Evolutionary conservation across 768 basidiomycete species (phyloP).

Genomic region (Paxillus involutus): DNA sequence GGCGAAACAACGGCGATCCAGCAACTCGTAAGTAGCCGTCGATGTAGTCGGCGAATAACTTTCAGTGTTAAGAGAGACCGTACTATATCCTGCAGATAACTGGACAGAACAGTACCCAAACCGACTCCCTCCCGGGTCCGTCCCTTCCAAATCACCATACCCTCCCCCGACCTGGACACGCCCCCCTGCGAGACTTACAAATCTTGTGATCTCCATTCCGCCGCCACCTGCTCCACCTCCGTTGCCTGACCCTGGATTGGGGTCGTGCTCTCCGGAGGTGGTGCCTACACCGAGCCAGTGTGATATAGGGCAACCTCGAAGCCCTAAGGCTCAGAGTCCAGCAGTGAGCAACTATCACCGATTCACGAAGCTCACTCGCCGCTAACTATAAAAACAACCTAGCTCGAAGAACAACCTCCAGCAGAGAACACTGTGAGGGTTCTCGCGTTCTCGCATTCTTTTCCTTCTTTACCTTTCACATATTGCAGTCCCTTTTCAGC

Average conservation of each 20-base stretch:
- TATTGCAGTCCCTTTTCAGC: slow-evolving; percentile 19
- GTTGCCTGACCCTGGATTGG: neutral
- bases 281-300: neutral
- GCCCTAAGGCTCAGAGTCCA: neutral
- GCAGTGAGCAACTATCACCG: slow-evolving; percentile 1
- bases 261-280: neutral
- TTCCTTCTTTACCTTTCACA: too few relatives aligned
- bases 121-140: neutral
- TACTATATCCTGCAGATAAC: slow-evolving; percentile 14
- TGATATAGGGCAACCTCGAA: neutral
- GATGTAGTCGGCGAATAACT: neutral
- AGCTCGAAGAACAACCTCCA: too few relatives aligned
- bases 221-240: slow-evolving; percentile 5
- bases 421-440: too few relatives aligned
- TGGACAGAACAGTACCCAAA: slow-evolving; percentile 26
- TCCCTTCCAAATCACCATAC: slow-evolving; percentile 28
- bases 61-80: too few relatives aligned
- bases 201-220: slow-evolving; percentile 25
- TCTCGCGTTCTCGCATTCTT: too few relatives aligned
- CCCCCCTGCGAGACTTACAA: slow-evolving; percentile 16
- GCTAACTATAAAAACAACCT: too few relatives aligned
- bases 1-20: slow-evolving; percentile 30
- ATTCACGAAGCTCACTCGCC: neutral
- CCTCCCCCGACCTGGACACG: slow-evolving; percentile 23
- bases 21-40: slow-evolving; percentile 23